Evolutionary conservation across 805 yeast species (phyloP), one percentile per base, ranked within the genome.

Genomic region (Teunomyces gatunensis): DNA sequence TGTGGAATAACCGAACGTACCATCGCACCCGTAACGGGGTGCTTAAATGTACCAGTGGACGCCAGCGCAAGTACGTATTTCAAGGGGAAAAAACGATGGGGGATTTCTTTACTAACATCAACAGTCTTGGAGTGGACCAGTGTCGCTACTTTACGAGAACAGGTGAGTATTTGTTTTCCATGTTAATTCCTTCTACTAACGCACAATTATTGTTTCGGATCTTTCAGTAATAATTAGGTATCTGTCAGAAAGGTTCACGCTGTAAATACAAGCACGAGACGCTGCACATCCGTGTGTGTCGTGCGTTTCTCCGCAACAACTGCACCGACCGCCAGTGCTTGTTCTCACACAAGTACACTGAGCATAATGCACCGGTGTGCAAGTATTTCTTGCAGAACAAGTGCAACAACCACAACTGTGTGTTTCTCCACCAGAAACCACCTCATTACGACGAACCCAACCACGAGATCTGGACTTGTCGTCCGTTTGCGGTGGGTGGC

Each of bases 401-500:
- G 47, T 70, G 75, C 50, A 49, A 47, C 37, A 68, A 67, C 9
- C 79, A 83, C 6, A 59, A 77, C 17, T 87, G 95, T 54, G 65
- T 58, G 39, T 84, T 75, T 56, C 79, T 66, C 54, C 74, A 77
- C 40, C 56, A 56, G 4, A 63, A 68, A 63, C 55, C 89, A 60
- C 55, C 67, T 71, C 29, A 87, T 76, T 64, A 76, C 71, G 68
- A 56, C 56, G 45, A 79, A 73, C 33, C 63, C 54, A 23, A 55
- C 61, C 39, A 51, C 37, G 74, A 69, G 25, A 65, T 81, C 3
- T 65, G 71, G 58, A 69, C 80, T 0, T 87, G 96, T 58, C 70
- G 88, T 18, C 81, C 78, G 25, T 88, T 87, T 68, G 77, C 91
- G 4, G 55, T 83, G 29, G 79, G 79, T 13, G 90, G 91, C 0